Evolutionary conservation across 352 stramenopile genomes (phyloP).

Genomic region (Pythium myriotylum): DNA sequence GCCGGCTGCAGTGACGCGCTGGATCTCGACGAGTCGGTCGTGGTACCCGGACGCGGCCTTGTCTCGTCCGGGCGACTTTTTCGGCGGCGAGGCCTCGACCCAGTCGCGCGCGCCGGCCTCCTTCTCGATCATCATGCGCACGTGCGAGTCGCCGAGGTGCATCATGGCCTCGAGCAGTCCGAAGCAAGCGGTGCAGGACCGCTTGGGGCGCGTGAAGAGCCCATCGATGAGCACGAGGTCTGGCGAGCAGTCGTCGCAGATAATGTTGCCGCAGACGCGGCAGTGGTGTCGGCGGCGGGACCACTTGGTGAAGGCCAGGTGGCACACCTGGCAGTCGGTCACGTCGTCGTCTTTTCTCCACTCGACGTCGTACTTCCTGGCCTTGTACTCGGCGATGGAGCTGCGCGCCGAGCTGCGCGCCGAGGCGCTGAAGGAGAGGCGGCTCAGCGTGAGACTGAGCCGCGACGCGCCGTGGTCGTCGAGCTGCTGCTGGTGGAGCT

Average conservation of each 20-base stretch:
- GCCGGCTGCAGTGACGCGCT: conserved; percentile 68
- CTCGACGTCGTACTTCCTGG: conserved; percentile 71
- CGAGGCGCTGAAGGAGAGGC: conserved; percentile 27
- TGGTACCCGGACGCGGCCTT: conserved; percentile 23
- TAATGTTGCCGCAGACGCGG: conserved; percentile 74
- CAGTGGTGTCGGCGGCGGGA: conserved; percentile 79
- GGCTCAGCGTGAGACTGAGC: conserved; percentile 27
- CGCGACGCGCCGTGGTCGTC: conserved; percentile 8
- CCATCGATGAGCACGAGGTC: conserved; percentile 59
- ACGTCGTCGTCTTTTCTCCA: conserved; percentile 67
- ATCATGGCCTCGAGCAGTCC: conserved; percentile 61
- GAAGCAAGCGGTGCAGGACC: conserved; percentile 64
- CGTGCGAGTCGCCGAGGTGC: conserved; percentile 43
- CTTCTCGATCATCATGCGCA: conserved; percentile 36
- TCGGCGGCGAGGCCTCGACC: conserved; percentile 20
- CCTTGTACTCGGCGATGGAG: conserved; percentile 30
- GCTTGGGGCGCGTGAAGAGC: conserved; percentile 56
- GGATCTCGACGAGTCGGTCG: conserved; percentile 65
- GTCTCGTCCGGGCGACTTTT: background rate
- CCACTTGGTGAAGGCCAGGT: conserved; percentile 72
- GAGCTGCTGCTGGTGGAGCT: background rate
- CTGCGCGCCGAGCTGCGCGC: conserved; percentile 12
- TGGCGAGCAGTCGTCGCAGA: conserved; percentile 73
- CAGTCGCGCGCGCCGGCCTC: conserved; percentile 27
- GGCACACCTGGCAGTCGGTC: conserved; percentile 68